Evolutionary conservation across 768 basidiomycete genomes (phyloP), one percentile per base, ranked within the genome.

Genomic region (Royoungia palumana): DNA sequence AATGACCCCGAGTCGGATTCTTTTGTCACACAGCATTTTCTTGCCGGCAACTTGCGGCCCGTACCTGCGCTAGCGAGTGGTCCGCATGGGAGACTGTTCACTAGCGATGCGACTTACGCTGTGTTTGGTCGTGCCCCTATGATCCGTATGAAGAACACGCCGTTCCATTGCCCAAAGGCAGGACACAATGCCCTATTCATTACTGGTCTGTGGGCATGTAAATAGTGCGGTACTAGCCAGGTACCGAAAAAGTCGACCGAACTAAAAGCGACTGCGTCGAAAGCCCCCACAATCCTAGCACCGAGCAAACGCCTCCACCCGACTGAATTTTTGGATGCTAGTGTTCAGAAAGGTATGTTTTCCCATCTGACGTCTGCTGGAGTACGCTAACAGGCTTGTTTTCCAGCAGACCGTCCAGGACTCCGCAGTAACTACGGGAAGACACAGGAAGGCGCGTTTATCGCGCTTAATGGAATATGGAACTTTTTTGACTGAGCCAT

Each of bases 381-480:
- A 24, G 36, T n/a, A 4, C n/a, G 17, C 53, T 51, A 13, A 59
- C 47, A 35, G 6, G n/a, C n/a, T n/a, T 41, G 35, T 35, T 20
- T 13, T 9, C 21, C 6, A 62, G 59, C 5, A 37, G 25, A 36
- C 53, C 6, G 10, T 37, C 19, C 24, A 10, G 3, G 17, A 41
- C 22, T 41, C 37, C 10, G 40, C 20, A 4, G 9, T 2, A 12
- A 27, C 8, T n/a, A 38, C 38, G 10, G 32, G 13, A 7, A 49
- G 34, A 7, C 20, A 25, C 22, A 41, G 39, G 16, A 58, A 55
- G 52, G 60, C 49, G 25, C 17, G 60, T 59, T 22, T 21, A 53
- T 59, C 30, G 13, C 8, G 5, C 34, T 27, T 16, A 3, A 16
- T 22, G 32, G 16, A 17, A n/a, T 16, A 35, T 25, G 5, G 20